Evolutionary conservation across 2,329 filamentous ascomycete genomes (phyloP).

Genomic region (Alternaria postmessia): DNA sequence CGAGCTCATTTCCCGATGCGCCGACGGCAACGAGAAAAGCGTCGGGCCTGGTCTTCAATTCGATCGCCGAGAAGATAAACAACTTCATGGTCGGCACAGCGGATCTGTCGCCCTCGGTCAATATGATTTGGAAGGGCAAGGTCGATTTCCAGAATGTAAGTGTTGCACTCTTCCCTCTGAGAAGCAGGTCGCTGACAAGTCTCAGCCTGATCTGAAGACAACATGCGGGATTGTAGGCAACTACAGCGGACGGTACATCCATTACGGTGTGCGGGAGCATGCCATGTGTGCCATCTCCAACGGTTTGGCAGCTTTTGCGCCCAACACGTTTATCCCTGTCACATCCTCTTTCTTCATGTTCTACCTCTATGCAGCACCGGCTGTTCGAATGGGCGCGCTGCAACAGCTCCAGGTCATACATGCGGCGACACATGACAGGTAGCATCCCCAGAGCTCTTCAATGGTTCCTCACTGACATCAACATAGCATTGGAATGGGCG

Average conservation of each 20-base stretch:
- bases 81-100: conserved; percentile 78
- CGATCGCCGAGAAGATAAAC: conserved; percentile 10
- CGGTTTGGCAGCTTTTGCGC: conserved; percentile 62
- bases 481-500: conserved; percentile 58
- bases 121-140: conserved; percentile 60
- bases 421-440: conserved; percentile 65
- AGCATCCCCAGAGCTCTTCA: neutral
- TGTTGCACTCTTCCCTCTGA: too few species aligned
- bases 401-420: conserved; percentile 65
- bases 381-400: conserved; percentile 67
- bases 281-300: conserved; percentile 54
- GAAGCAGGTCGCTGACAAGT: neutral
- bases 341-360: conserved; percentile 70
- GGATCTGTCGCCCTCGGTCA: conserved; percentile 63
- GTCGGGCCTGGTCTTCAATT: conserved; percentile 12
- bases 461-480: neutral
- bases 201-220: conserved; percentile 39
- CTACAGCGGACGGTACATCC: conserved; percentile 62
- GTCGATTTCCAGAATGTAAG: conserved; percentile 52
- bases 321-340: conserved; percentile 62
- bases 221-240: conserved; percentile 62
- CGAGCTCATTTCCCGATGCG: conserved; percentile 57
- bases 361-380: conserved; percentile 66
- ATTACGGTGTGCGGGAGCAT: conserved; percentile 50
- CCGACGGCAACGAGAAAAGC: conserved; percentile 62